Evolutionary conservation across 352 stramenopile species (phyloP).

Genomic region (Thalassiosira oceanica): DNA sequence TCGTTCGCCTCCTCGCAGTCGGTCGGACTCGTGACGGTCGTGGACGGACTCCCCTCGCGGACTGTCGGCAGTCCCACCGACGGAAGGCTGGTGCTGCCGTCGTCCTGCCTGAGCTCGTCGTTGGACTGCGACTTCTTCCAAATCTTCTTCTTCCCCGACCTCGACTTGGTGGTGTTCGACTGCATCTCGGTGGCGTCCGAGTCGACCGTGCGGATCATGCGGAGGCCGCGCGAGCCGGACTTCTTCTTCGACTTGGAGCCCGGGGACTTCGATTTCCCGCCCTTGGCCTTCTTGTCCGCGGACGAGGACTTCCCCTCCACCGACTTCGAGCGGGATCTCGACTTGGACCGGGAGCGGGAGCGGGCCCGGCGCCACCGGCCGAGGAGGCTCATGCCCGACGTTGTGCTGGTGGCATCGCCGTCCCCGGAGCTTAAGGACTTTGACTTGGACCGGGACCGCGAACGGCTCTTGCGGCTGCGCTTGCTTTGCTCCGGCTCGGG

Average conservation of each 20-base stretch:
- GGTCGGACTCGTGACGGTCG: neutral
- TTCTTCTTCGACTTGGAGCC: slow-evolving; percentile 1
- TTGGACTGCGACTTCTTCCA: no score
- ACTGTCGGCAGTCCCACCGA: slow-evolving; percentile 8
- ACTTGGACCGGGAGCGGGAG: slow-evolving; percentile 1
- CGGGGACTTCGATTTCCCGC: slow-evolving; percentile 1
- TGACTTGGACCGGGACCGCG: neutral
- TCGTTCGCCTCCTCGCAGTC: neutral
- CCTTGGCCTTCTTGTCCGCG: neutral
- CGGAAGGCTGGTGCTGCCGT: neutral
- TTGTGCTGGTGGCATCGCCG: slow-evolving; percentile 3
- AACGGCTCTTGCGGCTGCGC: slow-evolving; percentile 1
- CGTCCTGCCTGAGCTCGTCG: neutral
- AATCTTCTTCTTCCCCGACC: neutral
- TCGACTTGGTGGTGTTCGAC: slow-evolving; percentile 31
- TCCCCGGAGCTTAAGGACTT: neutral
- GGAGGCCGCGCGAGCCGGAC: slow-evolving; percentile 4
- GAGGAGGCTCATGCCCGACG: no score
- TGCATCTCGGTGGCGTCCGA: slow-evolving; percentile 32
- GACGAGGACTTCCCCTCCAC: neutral
- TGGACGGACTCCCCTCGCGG: slow-evolving; percentile 9
- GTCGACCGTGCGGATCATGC: slow-evolving; percentile 23
- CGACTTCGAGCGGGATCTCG: neutral
- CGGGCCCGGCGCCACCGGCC: slow-evolving; percentile 13
- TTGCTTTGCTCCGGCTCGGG: neutral